phyloP scores from a whole-genome alignment of 495 filamentous ascomycete genomes.

The Rusavskia elegans region DNA sequence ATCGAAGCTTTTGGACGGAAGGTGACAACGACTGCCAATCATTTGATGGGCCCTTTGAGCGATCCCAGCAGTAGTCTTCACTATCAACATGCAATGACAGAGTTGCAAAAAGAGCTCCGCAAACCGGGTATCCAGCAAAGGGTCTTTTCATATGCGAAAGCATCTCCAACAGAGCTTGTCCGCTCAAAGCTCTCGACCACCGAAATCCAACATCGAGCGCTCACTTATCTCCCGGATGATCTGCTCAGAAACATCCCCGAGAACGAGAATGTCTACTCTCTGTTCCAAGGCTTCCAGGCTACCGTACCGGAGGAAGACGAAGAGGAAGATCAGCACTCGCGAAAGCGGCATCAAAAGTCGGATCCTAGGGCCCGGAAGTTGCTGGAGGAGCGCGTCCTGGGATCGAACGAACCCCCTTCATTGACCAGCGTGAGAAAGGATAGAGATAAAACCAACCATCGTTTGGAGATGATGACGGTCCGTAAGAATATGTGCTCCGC shows the following conservation, averaged over 20 bases:
- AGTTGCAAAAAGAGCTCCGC: constrained; percentile 75
- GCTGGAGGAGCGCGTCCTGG: constrained; percentile 42
- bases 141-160: constrained; percentile 77
- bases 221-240: constrained; percentile 81
- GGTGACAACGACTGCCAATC: constrained; percentile 83
- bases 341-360: constrained; percentile 48
- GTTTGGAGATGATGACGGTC: constrained; percentile 79
- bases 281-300: constrained; percentile 95
- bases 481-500: constrained; percentile 95
- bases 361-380: constrained; percentile 57
- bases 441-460: constrained; percentile 56
- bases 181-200: constrained; percentile 78
- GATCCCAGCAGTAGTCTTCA: constrained; percentile 43
- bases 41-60: constrained; percentile 58
- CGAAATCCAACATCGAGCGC: constrained; percentile 89
- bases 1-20: constrained; percentile 89
- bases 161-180: constrained; percentile 79
- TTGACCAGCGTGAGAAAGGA: constrained; percentile 61
- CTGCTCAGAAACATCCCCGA: constrained; percentile 79
- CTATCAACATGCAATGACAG: constrained; percentile 76
- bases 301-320: constrained; percentile 61
- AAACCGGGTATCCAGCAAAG: constrained; percentile 70
- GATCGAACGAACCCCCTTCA: constrained; percentile 40
- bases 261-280: constrained; percentile 65
- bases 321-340: constrained; percentile 27